phyloP scores from a whole-genome alignment of 2,329 filamentous ascomycete species.

The Aspergillus unguis region DNA sequence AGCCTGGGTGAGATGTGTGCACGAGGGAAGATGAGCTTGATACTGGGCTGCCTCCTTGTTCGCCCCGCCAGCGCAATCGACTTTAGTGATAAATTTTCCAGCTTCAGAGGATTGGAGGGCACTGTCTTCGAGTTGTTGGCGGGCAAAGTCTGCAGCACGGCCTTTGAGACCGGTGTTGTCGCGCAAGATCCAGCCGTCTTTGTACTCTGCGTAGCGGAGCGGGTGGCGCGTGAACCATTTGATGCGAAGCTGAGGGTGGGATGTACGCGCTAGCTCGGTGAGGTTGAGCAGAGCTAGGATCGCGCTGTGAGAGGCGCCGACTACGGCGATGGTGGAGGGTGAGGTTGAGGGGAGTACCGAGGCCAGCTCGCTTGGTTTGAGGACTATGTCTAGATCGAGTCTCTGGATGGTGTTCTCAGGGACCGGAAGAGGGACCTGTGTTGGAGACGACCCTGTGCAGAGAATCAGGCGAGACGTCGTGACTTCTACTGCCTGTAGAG shows the following conservation, averaged over 20 bases:
- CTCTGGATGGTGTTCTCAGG: conserved; percentile 38
- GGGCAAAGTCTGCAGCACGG: conserved; percentile 58
- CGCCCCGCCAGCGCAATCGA: conserved; percentile 42
- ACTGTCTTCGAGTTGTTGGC: conserved; percentile 55
- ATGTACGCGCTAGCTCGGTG: conserved; percentile 50
- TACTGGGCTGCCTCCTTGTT: conserved; percentile 46
- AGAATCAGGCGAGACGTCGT: conserved; percentile 51
- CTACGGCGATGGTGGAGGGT: conserved; percentile 50
- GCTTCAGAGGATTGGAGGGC: conserved; percentile 46
- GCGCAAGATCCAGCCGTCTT: conserved; percentile 61
- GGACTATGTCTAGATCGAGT: conserved; percentile 54
- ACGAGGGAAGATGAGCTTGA: conserved; percentile 46
- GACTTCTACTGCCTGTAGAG: conserved; percentile 29
- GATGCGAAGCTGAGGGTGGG: conserved; percentile 53
- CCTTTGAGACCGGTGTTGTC: conserved; percentile 67
- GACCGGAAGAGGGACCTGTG: conserved; percentile 44
- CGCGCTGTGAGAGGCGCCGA: conserved; percentile 62
- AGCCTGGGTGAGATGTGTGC: conserved; percentile 56
- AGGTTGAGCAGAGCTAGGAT: conserved; percentile 62
- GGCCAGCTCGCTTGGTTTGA: conserved; percentile 52
- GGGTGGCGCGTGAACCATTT: conserved; percentile 62
- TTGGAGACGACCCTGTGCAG: conserved; percentile 58
- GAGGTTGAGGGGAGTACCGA: conserved; percentile 37
- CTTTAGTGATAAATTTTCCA: conserved; percentile 46
- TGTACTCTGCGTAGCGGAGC: conserved; percentile 60